Evolutionary conservation across 2,329 filamentous ascomycete genomes (phyloP).

Genomic region (Lomentospora prolificans): DNA sequence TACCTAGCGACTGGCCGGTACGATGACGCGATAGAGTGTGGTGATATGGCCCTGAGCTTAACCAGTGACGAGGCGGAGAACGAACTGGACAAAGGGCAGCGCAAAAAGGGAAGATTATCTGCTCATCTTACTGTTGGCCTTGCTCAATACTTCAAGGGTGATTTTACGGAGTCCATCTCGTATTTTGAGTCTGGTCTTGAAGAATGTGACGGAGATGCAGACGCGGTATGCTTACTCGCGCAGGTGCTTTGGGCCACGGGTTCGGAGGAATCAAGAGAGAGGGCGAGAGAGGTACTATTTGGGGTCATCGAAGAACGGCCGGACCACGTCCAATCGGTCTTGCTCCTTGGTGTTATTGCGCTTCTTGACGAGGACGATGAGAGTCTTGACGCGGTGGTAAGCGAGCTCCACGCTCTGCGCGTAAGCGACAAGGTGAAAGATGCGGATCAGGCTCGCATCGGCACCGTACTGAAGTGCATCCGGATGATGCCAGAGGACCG

Average conservation of each 20-base stretch:
- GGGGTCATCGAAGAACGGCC: conserved; percentile 65
- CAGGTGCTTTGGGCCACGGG: conserved; percentile 92
- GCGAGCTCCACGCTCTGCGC: conserved; percentile 65
- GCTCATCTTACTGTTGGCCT: conserved; percentile 80
- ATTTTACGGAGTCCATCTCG: conserved; percentile 59
- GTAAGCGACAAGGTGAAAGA: conserved; percentile 54
- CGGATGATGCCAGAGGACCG: conserved; percentile 45
- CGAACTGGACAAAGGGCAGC: conserved; percentile 53
- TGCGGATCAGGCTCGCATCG: conserved; percentile 57
- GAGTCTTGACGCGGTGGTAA: conserved; percentile 67
- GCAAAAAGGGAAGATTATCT: conserved; percentile 65
- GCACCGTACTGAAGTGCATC: conserved; percentile 66
- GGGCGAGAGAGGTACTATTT: conserved; percentile 72
- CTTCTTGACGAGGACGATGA: conserved; percentile 72
- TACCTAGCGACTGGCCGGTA: conserved; percentile 62
- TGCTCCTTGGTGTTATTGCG: conserved; percentile 76
- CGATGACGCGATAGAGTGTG: conserved; percentile 63
- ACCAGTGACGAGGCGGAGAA: conserved; percentile 61
- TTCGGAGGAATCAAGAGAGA: conserved; percentile 59
- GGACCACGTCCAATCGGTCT: conserved; percentile 67
- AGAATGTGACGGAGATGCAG: conserved; percentile 66
- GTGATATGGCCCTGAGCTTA: conserved; percentile 70
- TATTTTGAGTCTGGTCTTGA: conserved; percentile 74
- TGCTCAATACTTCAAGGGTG: conserved; percentile 61
- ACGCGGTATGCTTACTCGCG: conserved; percentile 77